These are phyloP conservation scores for Exophiala aquamarina DNA, from an alignment of 2,329 filamentous ascomycete genomes.

Conservation along the genomic window DNA sequence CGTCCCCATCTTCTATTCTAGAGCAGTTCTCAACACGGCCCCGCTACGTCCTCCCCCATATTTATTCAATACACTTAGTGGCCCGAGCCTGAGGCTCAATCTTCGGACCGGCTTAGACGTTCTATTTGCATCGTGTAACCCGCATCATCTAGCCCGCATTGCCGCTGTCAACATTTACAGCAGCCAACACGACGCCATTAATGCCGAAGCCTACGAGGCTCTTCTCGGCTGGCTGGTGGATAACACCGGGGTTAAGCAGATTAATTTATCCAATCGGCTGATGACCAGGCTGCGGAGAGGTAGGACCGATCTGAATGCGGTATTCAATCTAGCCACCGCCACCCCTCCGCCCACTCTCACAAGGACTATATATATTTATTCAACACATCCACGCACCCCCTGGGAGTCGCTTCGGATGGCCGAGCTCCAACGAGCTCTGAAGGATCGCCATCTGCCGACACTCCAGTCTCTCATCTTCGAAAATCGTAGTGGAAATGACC, in stretches of 20 bases:
- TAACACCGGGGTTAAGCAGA: constrained; percentile 11
- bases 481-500: not conserved
- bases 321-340: not conserved
- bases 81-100: constrained; percentile 7
- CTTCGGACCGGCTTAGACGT: constrained; percentile 7
- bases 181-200: constrained; percentile 17
- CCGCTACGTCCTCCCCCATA: constrained; percentile 11
- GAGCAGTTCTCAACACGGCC: constrained; percentile 16
- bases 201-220: constrained; percentile 20
- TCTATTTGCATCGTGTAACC: constrained; percentile 5
- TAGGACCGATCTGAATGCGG: constrained; percentile 1
- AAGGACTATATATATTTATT: constrained; percentile 14
- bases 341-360: constrained; percentile 1
- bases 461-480: constrained; percentile 10
- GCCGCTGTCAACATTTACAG: constrained; percentile 12
- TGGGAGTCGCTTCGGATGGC: constrained; percentile 14
- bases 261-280: constrained; percentile 14
- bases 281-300: constrained; percentile 19
- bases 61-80: constrained; percentile 2
- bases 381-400: not conserved
- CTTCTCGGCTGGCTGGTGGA: constrained; percentile 21
- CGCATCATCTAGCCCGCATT: constrained; percentile 12
- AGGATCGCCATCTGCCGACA: not conserved
- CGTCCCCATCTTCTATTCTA: constrained; percentile 14
- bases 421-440: constrained; percentile 3